These are phyloP conservation scores for Boletus semigastroideus DNA, from an alignment of 1,284 basidiomycete species.

Conservation along the genomic window DNA sequence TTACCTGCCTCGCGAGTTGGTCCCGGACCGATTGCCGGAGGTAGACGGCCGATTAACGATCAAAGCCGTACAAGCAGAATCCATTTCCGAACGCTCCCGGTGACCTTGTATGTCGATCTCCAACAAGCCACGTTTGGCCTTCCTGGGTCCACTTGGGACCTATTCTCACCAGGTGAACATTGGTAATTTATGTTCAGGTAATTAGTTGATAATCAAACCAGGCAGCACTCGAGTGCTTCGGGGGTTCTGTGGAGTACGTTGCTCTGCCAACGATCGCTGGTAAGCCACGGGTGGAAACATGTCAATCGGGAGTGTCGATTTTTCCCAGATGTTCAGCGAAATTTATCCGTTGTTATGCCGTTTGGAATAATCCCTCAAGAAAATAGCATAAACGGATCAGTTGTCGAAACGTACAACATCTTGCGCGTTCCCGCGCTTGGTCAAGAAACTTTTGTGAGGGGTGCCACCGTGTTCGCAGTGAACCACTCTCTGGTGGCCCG, in stretches of 20 bases:
- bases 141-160: constrained; percentile 72
- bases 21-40: too few species aligned
- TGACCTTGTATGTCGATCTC: constrained; percentile 6
- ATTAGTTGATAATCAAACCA: constrained; percentile 28
- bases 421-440: constrained; percentile 47
- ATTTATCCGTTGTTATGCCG: constrained; percentile 42
- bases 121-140: constrained; percentile 36
- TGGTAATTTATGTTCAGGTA: not conserved
- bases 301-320: constrained; percentile 1
- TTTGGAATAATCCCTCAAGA: constrained; percentile 72
- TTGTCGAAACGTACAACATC: constrained; percentile 69
- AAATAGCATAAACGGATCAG: constrained; percentile 72
- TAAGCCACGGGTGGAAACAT: constrained; percentile 11
- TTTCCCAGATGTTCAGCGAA: constrained; percentile 53
- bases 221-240: constrained; percentile 63
- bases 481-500: constrained; percentile 67
- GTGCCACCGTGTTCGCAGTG: constrained; percentile 57
- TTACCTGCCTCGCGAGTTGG: too few species aligned
- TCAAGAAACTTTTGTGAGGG: constrained; percentile 49
- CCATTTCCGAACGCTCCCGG: too few species aligned
- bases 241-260: constrained; percentile 48
- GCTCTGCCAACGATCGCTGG: constrained; percentile 58
- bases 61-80: too few species aligned
- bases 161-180: constrained; percentile 69
- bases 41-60: too few species aligned